phyloP scores from a whole-genome alignment of 2,329 filamentous ascomycete genomes.

The Fusarium beomiforme region DNA sequence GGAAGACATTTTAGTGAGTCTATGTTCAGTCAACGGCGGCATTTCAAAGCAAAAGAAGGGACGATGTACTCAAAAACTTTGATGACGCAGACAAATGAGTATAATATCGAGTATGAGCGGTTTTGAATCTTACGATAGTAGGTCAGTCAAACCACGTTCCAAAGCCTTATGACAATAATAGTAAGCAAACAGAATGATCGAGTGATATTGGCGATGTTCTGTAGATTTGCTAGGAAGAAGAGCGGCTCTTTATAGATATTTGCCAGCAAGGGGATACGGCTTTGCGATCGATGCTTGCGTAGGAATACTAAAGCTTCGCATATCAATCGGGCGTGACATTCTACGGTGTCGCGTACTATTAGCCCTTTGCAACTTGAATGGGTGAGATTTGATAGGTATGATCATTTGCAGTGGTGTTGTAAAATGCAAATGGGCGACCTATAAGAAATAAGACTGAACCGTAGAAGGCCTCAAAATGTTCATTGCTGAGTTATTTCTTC shows the following conservation, averaged over 20 bases:
- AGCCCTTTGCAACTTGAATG: background rate
- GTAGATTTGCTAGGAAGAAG: background rate
- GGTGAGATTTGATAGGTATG: fast-evolving
- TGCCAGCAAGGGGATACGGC: background rate
- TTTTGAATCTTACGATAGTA: too few species aligned
- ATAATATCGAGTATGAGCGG: too few species aligned
- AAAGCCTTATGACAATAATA: background rate
- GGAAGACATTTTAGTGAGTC: background rate
- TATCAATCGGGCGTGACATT: background rate
- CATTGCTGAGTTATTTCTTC: too few species aligned
- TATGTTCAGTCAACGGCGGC: background rate
- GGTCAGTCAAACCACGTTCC: too few species aligned
- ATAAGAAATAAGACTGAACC: background rate
- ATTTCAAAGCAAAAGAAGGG: background rate
- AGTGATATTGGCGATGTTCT: background rate
- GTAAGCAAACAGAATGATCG: too few species aligned
- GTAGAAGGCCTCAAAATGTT: background rate
- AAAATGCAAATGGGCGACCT: background rate
- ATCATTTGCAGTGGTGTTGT: background rate
- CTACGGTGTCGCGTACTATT: background rate
- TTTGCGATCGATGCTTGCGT: background rate
- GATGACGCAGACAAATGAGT: too few species aligned
- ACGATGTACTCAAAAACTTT: too few species aligned
- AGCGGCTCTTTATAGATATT: background rate
- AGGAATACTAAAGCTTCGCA: background rate